These are phyloP conservation scores for Termitomyces titanicus DNA, from an alignment of 768 basidiomycete genomes.

Conservation along the genomic window DNA sequence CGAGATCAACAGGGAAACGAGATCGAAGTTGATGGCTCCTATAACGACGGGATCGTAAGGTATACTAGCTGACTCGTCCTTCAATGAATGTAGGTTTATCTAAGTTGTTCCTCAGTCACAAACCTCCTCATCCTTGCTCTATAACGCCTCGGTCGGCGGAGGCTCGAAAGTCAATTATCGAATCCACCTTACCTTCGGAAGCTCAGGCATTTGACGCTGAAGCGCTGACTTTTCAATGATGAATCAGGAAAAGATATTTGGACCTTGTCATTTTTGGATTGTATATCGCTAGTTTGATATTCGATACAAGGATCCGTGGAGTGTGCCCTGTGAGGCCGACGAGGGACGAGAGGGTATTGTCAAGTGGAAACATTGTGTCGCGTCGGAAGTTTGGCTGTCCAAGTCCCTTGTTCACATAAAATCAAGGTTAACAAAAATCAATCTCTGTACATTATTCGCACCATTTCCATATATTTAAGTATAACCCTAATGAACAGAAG, in stretches of 20 bases:
- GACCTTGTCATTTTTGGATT: background rate
- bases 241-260: background rate
- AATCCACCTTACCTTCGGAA: background rate
- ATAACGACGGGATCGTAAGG: background rate
- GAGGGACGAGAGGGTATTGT: too few relatives aligned
- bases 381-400: too few relatives aligned
- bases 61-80: background rate
- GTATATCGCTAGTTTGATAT: too few relatives aligned
- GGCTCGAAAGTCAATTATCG: background rate
- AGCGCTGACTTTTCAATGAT: background rate
- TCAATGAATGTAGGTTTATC: background rate
- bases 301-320: too few relatives aligned
- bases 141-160: background rate
- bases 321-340: too few relatives aligned
- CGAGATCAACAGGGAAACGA: background rate
- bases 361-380: too few relatives aligned
- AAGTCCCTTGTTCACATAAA: too few relatives aligned
- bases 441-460: too few relatives aligned
- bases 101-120: background rate
- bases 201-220: background rate
- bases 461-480: too few relatives aligned
- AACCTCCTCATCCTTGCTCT: too few relatives aligned
- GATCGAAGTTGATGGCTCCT: background rate
- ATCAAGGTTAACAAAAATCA: too few relatives aligned
- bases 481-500: too few relatives aligned